phyloP scores from a whole-genome alignment of 805 yeast species.

The Priceomyces haplophilus region DNA sequence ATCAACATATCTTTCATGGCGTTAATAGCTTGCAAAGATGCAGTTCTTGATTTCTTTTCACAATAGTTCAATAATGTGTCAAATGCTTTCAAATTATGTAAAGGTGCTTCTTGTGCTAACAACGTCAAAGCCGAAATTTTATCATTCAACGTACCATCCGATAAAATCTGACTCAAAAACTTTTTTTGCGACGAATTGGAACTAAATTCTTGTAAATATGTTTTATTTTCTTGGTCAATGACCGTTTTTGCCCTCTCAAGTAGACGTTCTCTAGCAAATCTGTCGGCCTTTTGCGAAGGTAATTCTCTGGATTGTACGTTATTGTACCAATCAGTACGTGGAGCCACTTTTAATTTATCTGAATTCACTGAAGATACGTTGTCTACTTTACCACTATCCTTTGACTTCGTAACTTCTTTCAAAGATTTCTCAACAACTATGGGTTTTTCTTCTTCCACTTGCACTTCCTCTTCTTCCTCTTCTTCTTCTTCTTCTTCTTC shows the following conservation, averaged over 20 bases:
- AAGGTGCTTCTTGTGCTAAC: constrained; percentile 90
- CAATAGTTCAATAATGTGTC: constrained; percentile 77
- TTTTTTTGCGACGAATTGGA: constrained; percentile 77
- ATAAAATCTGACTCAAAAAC: constrained; percentile 82
- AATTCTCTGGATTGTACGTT: constrained; percentile 28
- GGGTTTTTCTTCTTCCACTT: constrained; percentile 2
- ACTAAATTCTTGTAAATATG: constrained; percentile 70
- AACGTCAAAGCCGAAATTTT: constrained; percentile 92
- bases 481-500: constrained; percentile 16
- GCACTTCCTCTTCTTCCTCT: constrained; percentile 11
- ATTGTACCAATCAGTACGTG: constrained; percentile 75
- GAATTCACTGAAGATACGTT: constrained; percentile 50
- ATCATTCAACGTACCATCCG: constrained; percentile 92
- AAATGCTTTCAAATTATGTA: constrained; percentile 81
- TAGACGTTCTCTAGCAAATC: constrained; percentile 58
- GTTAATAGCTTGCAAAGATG: constrained; percentile 84
- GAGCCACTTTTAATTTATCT: constrained; percentile 55
- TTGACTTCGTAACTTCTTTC: constrained; percentile 11
- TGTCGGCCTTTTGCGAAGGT: constrained; percentile 37
- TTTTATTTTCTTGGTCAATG: constrained; percentile 66
- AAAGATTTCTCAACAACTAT: constrained; percentile 21
- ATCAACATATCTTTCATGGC: constrained; percentile 86
- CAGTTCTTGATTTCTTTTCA: constrained; percentile 88
- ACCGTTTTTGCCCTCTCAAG: constrained; percentile 63
- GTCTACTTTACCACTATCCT: constrained; percentile 26